A percentile compares a stretch with the other conserved stretches of the same genome.
These are phyloP conservation scores for Cucurbita moschata DNA, from an alignment of 306 rosid genomes.

Conservation along the genomic window DNA sequence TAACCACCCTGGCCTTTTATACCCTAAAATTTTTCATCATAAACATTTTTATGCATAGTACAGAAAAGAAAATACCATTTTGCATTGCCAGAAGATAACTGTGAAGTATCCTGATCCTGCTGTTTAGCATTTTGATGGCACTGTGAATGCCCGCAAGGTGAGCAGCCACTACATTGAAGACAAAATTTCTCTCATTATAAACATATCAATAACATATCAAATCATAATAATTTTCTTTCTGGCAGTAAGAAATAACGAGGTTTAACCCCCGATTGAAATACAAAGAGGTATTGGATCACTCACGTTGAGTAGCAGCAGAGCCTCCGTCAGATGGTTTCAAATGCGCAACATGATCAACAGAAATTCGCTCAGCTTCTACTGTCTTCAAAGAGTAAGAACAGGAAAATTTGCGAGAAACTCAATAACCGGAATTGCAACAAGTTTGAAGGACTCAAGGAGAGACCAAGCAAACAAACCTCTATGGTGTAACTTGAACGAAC, in stretches of 20 bases:
- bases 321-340: slow-evolving; percentile 98
- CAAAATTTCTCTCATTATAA: not conserved
- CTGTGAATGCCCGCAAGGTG: slow-evolving; percentile 89
- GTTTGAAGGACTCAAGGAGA: not conserved
- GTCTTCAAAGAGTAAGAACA: slow-evolving; percentile 30
- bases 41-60: not conserved
- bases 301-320: slow-evolving; percentile 92
- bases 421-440: not conserved
- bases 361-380: slow-evolving; percentile 96
- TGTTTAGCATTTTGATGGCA: slow-evolving; percentile 96
- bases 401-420: not conserved
- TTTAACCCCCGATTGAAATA: slow-evolving; percentile 6
- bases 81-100: slow-evolving; percentile 84
- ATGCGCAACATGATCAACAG: slow-evolving; percentile 97
- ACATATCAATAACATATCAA: not conserved
- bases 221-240: not conserved
- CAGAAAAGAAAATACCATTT: slow-evolving; percentile 38
- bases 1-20: not conserved
- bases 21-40: not conserved
- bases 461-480: slow-evolving; percentile 37
- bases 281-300: slow-evolving; percentile 12
- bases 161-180: slow-evolving; percentile 69
- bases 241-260: not conserved
- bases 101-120: slow-evolving; percentile 82
- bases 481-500: slow-evolving; percentile 84